phyloP scores from a whole-genome alignment of 2,329 filamentous ascomycete genomes.

The Lachnellula cervina region DNA sequence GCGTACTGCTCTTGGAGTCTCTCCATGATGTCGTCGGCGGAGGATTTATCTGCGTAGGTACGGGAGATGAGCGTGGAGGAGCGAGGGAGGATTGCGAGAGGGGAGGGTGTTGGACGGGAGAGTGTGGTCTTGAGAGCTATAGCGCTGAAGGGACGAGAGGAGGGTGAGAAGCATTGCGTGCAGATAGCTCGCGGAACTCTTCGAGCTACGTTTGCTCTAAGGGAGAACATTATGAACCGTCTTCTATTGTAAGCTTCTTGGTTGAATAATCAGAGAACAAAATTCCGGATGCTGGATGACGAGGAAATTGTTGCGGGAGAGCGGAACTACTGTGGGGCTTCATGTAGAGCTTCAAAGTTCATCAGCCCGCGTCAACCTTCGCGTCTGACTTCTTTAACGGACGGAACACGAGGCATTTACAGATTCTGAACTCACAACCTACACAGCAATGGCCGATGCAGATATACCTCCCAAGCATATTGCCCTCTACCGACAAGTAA shows the following conservation, averaged over 20 bases:
- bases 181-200: conserved; percentile 3
- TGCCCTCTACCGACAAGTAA: conserved; percentile 18
- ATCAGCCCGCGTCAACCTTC: too few relatives aligned
- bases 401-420: not conserved
- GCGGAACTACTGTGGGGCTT: too few relatives aligned
- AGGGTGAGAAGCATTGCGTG: conserved; percentile 10
- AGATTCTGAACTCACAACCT: not conserved
- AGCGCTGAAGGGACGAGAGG: not conserved
- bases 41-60: conserved; percentile 14
- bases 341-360: too few relatives aligned
- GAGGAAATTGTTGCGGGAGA: not conserved
- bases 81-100: not conserved
- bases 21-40: conserved; percentile 23
- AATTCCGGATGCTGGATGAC: too few relatives aligned
- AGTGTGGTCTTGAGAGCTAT: conserved; percentile 2
- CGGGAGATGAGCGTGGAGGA: not conserved
- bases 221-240: conserved; percentile 18
- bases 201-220: conserved; percentile 14
- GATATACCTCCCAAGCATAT: conserved; percentile 6
- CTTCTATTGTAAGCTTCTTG: not conserved
- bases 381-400: too few relatives aligned
- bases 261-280: not conserved
- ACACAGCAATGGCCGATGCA: conserved; percentile 5
- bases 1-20: conserved; percentile 34
- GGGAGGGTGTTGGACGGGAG: not conserved